phyloP scores from a whole-genome alignment of 2,329 filamentous ascomycete genomes.

The Phyllosticta paracitricarpa region DNA sequence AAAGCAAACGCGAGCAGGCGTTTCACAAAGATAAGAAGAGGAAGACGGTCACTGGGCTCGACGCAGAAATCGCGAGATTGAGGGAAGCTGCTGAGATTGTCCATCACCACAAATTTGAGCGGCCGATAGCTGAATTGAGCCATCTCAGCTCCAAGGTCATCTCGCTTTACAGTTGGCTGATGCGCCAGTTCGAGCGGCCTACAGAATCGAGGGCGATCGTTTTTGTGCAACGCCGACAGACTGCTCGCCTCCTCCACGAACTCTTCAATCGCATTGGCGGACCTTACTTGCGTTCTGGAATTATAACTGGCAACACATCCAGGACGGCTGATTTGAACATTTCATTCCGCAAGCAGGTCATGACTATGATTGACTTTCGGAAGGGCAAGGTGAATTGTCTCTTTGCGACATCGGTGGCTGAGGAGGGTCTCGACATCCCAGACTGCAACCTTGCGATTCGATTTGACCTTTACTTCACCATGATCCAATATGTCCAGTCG shows the following conservation, averaged over 20 bases:
- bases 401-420: conserved; percentile 55
- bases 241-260: conserved; percentile 61
- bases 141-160: conserved; percentile 65
- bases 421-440: conserved; percentile 57
- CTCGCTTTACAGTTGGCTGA: conserved; percentile 50
- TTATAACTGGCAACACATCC: conserved; percentile 53
- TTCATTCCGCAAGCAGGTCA: conserved; percentile 63
- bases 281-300: conserved; percentile 48
- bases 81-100: conserved; percentile 49
- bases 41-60: conserved; percentile 32
- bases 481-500: conserved; percentile 94
- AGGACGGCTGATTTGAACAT: conserved; percentile 49
- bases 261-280: conserved; percentile 54
- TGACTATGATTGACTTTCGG: conserved; percentile 57
- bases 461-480: conserved; percentile 79
- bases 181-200: conserved; percentile 49
- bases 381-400: conserved; percentile 50
- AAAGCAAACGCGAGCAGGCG: conserved; percentile 20
- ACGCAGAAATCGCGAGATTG: conserved; percentile 47
- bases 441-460: conserved; percentile 59
- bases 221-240: conserved; percentile 72
- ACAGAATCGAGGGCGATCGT: conserved; percentile 66
- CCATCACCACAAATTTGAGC: conserved; percentile 39
- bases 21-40: conserved; percentile 34
- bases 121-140: conserved; percentile 25